These are phyloP conservation scores for Phytopythium mirpurense DNA, from an alignment of 352 stramenopile genomes.

Conservation along the genomic window DNA sequence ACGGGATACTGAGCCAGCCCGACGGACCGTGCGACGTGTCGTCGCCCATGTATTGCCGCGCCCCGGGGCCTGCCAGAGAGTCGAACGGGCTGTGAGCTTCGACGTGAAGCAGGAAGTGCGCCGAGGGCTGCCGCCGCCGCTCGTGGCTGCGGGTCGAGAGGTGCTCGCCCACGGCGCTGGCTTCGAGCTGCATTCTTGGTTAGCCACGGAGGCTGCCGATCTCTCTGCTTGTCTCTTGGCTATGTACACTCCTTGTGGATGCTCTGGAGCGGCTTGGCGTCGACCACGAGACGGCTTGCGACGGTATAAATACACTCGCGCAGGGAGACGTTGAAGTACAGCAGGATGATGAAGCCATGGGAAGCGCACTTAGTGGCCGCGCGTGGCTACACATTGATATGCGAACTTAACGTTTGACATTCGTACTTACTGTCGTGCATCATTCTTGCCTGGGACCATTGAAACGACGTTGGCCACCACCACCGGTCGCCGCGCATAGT, in stretches of 20 bases:
- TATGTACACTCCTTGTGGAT: no score
- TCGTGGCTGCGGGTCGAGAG: neutral
- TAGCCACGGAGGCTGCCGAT: no score
- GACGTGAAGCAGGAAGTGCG: constrained; percentile 4
- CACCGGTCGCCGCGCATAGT: neutral
- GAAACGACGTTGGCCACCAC: constrained; percentile 2
- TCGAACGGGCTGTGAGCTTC: constrained; percentile 2
- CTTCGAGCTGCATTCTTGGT: neutral
- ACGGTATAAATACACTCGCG: no score
- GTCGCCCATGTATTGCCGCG: constrained; percentile 1
- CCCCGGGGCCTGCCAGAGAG: neutral
- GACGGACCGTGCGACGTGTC: neutral
- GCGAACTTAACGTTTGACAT: no score
- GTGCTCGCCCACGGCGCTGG: neutral
- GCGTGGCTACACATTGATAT: no score
- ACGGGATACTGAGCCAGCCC: constrained; percentile 73
- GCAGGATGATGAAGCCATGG: no score
- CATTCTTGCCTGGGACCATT: no score
- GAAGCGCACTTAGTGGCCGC: no score
- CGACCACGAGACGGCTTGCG: no score
- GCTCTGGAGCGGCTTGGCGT: no score
- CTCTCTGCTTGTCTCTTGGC: no score
- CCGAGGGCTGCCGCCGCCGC: constrained; percentile 3
- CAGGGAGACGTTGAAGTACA: no score
- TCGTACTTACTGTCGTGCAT: neutral